Base-by-base conservation (phyloP, 75 land plant species). In the Cupressus sempervirens region DNA sequence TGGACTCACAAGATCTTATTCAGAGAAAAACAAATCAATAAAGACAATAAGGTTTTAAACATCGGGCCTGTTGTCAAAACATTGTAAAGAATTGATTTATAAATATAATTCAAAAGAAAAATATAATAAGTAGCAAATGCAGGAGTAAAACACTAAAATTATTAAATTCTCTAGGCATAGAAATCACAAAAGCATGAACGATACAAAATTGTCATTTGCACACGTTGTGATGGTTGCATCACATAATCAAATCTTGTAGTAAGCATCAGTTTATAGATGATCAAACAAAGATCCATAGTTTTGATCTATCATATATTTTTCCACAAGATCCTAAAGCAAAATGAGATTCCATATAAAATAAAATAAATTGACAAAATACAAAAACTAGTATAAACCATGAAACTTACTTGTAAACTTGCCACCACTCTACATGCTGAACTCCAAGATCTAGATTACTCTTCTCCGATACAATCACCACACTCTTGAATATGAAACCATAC, bases 331-430 rank as follows among this genome's bases (percentile, higher is more conserved):
- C 74, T 70, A 70, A 70, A 70, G 74, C 14, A 70, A 7, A 70
- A 70, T 10, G 35, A 30, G 12, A 70, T 70, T 23, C 26, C 0
- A 4, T 6, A 10, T 70, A 34, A 70, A 70, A 70, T 29, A 12
- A 32, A 70, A 5, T 11, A 12, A 70, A 70, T 32, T 20, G 1
- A 70, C 74, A 70, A 70, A 70, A 58, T 20, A 58, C 26, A 58
- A 7, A 70, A 70, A 32, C 74, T 10, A 14, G 8, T 70, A 35
- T 13, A 70, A 70, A 30, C 30, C 11, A 35, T 10, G 16, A 29
- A 30, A 91, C 96, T 91, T 86, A 96, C 98, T 88, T 93, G 91
- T 97, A 97, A 1, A 84, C 85, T 83, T 90, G 85, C 74, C 87
- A 90, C 86, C 89, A 88, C 26, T 90, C 86, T n/a, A 89, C 84